Evolutionary conservation across 192 early-diverging fungal species (phyloP).

Genomic region (Spizellomyces sp.): DNA sequence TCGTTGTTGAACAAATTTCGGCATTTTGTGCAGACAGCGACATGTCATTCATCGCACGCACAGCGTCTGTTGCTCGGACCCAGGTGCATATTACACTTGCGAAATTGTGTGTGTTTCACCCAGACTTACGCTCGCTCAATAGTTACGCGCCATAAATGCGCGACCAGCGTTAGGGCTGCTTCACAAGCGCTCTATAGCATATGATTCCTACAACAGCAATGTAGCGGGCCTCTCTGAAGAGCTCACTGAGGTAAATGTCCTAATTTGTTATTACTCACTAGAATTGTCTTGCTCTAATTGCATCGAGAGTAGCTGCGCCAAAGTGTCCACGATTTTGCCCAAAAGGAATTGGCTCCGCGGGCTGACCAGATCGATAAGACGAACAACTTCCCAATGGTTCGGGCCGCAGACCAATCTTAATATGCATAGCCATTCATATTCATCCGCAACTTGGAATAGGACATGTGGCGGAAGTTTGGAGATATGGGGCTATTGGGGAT

Average conservation of each 20-base stretch:
- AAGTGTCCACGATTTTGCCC: conserved; percentile 74
- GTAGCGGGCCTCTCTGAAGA: conserved; percentile 77
- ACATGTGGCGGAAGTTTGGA: conserved; percentile 97
- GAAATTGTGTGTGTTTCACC: too few species aligned
- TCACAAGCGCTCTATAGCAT: conserved; percentile 11
- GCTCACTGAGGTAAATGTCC: conserved; percentile 56
- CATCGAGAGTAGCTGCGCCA: conserved; percentile 22
- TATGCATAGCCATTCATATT: neutral
- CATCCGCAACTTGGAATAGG: conserved; percentile 39
- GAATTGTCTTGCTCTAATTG: neutral
- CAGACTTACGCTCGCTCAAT: too few species aligned
- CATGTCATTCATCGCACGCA: too few species aligned
- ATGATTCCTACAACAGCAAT: conserved; percentile 71
- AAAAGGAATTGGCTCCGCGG: conserved; percentile 79
- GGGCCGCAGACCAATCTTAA: neutral
- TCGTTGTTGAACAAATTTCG: too few species aligned
- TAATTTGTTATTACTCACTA: neutral
- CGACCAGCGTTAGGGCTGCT: too few species aligned
- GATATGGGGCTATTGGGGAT: conserved; percentile 94
- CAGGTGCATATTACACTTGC: too few species aligned
- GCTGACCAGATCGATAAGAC: conserved; percentile 80
- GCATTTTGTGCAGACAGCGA: too few species aligned
- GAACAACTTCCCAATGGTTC: conserved; percentile 85
- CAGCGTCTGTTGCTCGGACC: too few species aligned
- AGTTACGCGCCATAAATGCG: too few species aligned